Evolutionary conservation across 768 basidiomycete species (phyloP), one percentile per base, ranked within the genome.

Genomic region (Dacryopinax spathularia): DNA sequence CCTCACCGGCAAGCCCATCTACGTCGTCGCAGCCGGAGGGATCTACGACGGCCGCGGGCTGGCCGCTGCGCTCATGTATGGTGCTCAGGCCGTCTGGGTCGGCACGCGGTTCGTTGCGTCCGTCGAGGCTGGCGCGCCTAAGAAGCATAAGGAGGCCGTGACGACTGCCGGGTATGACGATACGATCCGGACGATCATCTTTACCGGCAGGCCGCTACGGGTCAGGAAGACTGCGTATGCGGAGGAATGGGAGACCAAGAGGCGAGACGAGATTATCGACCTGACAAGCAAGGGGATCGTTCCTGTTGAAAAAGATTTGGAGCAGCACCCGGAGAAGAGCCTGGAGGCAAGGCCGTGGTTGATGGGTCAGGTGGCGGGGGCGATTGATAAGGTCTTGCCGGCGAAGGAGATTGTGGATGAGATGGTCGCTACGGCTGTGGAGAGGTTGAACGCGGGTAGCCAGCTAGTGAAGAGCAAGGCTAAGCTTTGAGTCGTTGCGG

Each of bases 1-100:
- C 10, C 75, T 96, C 65, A 95, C 86, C 0, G 89, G 89, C 56
- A 77, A 84, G 68, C 90, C 90, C 0, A 79, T 96, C 12, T 89
- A 90, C 70, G 89, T 97, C 43, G 75, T 97, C 64, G 93, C 91
- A 29, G 93, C 93, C 3, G 93, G 93, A 33, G 93, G 91, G 0
- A 87, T 97, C 20, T 91, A 84, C 74, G 91, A 95, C 68, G 92
- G 92, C 3, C 82, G 92, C 60, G 82, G 88, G 64, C 79, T 95
- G 9, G 92, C 90, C 2, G 89, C 93, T 16, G 91, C 93, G 70
- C 74, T 97, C 62, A 79, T 85, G 68, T 94, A 88, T 84, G 93
- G 93, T 66, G 92, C 92, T 35, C 81, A 91, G 68, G 93, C 80
- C 34, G 91, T 93, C 62, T 88, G 78, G 81, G 86, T 89, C 35